Base-by-base conservation (phyloP, 2,329 filamentous ascomycete genomes). In the Alternaria incomplexa region DNA sequence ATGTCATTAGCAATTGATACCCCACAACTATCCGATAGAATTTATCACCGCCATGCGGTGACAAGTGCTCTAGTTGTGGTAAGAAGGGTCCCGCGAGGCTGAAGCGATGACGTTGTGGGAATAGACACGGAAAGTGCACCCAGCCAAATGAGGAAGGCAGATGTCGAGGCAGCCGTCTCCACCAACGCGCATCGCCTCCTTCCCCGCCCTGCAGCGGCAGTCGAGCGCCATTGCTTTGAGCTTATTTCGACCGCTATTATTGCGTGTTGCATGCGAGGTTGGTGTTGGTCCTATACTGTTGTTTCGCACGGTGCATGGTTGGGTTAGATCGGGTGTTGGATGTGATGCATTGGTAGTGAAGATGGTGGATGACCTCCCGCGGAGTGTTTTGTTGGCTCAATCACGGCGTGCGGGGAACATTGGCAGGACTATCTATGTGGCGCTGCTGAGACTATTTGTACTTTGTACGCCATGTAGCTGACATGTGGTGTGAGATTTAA, bases 111-210 rank as follows among this genome's bases (percentile, higher is more conserved):
- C 55, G 55, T 58, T 48, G 30, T 40, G 32, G 30, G 5, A 22
- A 51, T 3, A 51, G 46, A 32, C 28, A 51, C 30, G 30, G 28
- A 30, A 30, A 45, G 51, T 25, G 52, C 65, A 61, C 17, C 45
- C 53, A 50, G 22, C 68, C 63, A 63, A 62, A 72, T 70, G 47
- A 65, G 69, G 68, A 69, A 72, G 69, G 69, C 68, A 67, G 57
- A 56, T 40, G 53, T 64, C 28, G 58, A 52, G 55, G 45, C 58
- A 67, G 61, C 58, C 67, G 64, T 69, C 62, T 65, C 69, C 69
- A 72, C 69, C 67, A 63, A 53, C 55, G 65, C 63, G 69, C 65
- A 71, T 66, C 46, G 51, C 50, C 63, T 61, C 57, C 56, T 63
- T 61, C 54, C 50, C 58, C 40, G 40, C 64, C 67, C 62, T 69